Conservation (phyloP, 208 protist genomes). For the Trypanosoma caninum region DNA sequence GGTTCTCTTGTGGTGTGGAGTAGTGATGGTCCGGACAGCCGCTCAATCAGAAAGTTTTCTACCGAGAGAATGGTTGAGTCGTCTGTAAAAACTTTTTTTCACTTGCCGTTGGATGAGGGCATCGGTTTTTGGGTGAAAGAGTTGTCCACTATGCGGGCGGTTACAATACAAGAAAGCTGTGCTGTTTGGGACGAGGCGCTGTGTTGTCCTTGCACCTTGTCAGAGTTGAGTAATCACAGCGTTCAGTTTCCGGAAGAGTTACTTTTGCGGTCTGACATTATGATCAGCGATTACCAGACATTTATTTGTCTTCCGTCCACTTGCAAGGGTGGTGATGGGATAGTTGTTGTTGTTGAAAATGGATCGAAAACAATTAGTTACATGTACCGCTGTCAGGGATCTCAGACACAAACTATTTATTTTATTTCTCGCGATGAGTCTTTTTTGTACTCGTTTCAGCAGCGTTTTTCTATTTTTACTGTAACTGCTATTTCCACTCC, state of each 20-base stretch:
- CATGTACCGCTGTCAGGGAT: slow-evolving; percentile 72
- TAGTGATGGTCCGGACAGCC: slow-evolving; percentile 3
- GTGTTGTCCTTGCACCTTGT: slow-evolving; percentile 27
- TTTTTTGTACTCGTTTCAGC: slow-evolving; percentile 68
- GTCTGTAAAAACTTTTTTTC: slow-evolving; percentile 39
- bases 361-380: slow-evolving; percentile 48
- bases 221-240: slow-evolving; percentile 9
- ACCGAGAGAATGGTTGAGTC: slow-evolving; percentile 22
- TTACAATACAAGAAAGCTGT: slow-evolving; percentile 35
- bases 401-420: slow-evolving; percentile 57
- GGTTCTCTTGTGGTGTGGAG: slow-evolving; percentile 48
- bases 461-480: slow-evolving; percentile 68
- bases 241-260: slow-evolving; percentile 44
- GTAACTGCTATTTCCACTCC: slow-evolving; percentile 20
- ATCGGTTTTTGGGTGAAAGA: slow-evolving; percentile 85
- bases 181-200: slow-evolving; percentile 63
- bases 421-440: slow-evolving; percentile 74
- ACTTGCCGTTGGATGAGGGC: slow-evolving; percentile 84
- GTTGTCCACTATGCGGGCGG: slow-evolving; percentile 31
- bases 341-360: slow-evolving; percentile 59
- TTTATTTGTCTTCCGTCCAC: slow-evolving; percentile 53
- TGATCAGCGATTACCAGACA: slow-evolving; percentile 61
- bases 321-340: slow-evolving; percentile 56
- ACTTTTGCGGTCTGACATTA: slow-evolving; percentile 43
- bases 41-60: slow-evolving; percentile 27